These are phyloP conservation scores for Spathaspora sp. DNA, from an alignment of 805 yeast genomes.

Conservation along the genomic window DNA sequence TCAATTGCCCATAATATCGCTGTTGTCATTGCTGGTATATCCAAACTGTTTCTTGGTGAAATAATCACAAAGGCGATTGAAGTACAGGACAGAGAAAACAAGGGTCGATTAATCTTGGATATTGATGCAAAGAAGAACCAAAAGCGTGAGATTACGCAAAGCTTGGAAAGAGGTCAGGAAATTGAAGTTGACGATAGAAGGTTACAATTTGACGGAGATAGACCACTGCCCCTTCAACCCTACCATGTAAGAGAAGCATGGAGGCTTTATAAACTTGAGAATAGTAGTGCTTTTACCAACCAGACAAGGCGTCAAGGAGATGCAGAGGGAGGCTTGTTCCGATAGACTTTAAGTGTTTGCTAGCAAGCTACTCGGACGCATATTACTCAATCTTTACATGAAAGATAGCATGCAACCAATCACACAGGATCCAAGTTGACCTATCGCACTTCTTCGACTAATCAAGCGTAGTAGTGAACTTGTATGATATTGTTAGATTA, in stretches of 20 bases:
- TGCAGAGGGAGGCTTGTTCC: conserved; percentile 65
- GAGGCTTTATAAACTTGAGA: conserved; percentile 69
- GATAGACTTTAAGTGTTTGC: conserved; percentile 26
- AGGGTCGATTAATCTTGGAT: conserved; percentile 34
- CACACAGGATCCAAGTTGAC: too few species aligned
- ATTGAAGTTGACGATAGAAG: conserved; percentile 23
- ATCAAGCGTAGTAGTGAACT: too few species aligned
- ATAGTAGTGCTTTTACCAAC: conserved; percentile 43
- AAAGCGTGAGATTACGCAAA: conserved; percentile 29
- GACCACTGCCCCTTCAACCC: conserved; percentile 64
- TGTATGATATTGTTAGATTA: too few species aligned
- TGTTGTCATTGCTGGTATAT: conserved; percentile 77
- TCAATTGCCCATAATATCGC: conserved; percentile 77
- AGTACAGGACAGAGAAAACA: conserved; percentile 56
- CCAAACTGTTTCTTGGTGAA: conserved; percentile 88
- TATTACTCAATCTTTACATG: too few species aligned
- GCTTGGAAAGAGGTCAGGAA: conserved; percentile 36
- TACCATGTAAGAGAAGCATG: conserved; percentile 88
- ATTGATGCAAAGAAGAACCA: conserved; percentile 39
- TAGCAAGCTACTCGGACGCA: too few species aligned
- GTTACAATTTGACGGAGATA: conserved; percentile 36
- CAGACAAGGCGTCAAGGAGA: conserved; percentile 71
- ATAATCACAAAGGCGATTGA: conserved; percentile 77
- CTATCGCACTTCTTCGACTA: too few species aligned
- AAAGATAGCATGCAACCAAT: too few species aligned